Conservation (phyloP, 345 rosid genomes). For the Bruguiera gymnorhiza region DNA sequence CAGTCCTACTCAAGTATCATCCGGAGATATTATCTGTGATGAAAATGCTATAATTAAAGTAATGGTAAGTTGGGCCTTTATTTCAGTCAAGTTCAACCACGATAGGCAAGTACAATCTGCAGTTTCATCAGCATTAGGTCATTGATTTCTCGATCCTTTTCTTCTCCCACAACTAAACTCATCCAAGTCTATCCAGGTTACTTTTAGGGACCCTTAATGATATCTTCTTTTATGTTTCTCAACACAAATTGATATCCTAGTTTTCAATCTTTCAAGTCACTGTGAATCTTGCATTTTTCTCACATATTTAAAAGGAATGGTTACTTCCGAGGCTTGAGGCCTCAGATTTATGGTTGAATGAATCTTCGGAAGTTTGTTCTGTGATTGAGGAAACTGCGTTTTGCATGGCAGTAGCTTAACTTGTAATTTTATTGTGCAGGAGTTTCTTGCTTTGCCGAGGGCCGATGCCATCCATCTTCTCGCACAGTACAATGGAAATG, state of each 20-base stretch:
- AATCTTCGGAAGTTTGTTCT: too few species aligned
- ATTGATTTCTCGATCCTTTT: not conserved
- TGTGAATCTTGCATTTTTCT: too few species aligned
- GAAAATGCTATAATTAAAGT: conserved; percentile 92
- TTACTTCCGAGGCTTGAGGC: too few species aligned
- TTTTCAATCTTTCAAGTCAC: too few species aligned
- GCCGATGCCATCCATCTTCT: conserved; percentile 94
- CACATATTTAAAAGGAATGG: too few species aligned
- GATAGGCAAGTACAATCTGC: not conserved
- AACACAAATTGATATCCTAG: too few species aligned
- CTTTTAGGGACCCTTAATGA: not conserved
- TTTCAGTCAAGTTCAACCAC: not conserved
- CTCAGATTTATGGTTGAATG: too few species aligned
- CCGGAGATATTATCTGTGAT: conserved; percentile 61
- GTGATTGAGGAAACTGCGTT: not conserved
- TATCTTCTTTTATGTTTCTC: too few species aligned
- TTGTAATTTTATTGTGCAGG: conserved; percentile 43
- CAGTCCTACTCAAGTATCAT: conserved; percentile 66
- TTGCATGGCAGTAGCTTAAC: not conserved
- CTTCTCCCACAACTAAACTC: not conserved
- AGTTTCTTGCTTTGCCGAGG: conserved; percentile 93
- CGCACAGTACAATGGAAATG: conserved; percentile 77
- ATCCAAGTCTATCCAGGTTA: not conserved
- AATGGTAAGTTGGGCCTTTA: conserved; percentile 58
- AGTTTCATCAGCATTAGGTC: not conserved